Evolutionary conservation across 1,284 basidiomycete genomes (phyloP).

Genomic region (Kalmanozyma brasiliensis): DNA sequence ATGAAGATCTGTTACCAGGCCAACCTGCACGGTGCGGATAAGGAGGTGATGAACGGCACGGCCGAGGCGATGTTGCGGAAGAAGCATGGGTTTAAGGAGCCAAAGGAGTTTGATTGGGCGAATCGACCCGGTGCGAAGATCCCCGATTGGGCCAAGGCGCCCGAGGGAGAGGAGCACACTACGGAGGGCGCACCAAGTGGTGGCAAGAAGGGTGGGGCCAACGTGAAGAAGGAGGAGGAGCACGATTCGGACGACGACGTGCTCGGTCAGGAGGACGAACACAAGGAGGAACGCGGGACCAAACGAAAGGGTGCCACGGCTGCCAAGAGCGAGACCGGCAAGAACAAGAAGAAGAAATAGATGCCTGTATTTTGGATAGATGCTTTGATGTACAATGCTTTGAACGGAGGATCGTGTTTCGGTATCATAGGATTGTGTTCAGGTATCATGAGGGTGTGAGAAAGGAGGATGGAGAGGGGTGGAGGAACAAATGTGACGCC

Average conservation of each 20-base stretch:
- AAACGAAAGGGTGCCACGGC: constrained; percentile 20
- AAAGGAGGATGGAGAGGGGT: background rate
- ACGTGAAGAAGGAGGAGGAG: constrained; percentile 22
- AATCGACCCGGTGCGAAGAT: constrained; percentile 39
- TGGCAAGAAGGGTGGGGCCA: background rate
- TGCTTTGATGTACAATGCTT: no score
- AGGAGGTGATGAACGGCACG: constrained; percentile 56
- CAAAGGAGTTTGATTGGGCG: constrained; percentile 37
- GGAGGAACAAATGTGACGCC: constrained; percentile 33
- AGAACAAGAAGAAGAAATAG: constrained; percentile 37
- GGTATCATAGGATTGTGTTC: no score
- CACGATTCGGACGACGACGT: constrained; percentile 30
- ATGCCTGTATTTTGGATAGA: background rate
- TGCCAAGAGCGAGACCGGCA: constrained; percentile 6
- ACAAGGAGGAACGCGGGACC: constrained; percentile 30
- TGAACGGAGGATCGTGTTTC: no score
- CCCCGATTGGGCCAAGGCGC: constrained; percentile 57
- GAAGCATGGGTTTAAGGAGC: constrained; percentile 48
- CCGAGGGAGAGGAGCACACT: constrained; percentile 25
- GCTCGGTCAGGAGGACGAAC: constrained; percentile 32
- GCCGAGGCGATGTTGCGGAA: constrained; percentile 55
- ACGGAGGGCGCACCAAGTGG: constrained; percentile 26
- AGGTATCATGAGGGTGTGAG: no score
- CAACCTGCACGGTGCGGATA: constrained; percentile 44
- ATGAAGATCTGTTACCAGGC: constrained; percentile 53